Base-by-base conservation (phyloP, 129 eudicot species). In the Lactuca saligna region DNA sequence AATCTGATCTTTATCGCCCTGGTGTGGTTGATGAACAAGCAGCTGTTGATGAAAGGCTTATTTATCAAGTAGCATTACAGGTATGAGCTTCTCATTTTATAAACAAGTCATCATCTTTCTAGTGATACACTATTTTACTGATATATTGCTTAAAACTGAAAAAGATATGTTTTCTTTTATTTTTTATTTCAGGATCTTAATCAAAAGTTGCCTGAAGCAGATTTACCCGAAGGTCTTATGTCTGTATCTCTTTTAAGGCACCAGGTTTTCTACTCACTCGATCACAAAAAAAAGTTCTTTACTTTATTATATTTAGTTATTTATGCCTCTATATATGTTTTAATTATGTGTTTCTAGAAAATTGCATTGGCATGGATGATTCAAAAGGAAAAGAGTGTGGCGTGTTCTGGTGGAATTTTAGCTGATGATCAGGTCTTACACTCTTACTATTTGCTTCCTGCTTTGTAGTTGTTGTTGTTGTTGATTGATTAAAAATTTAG, bases 341-440 rank as follows among this genome's bases (percentile, higher is more conserved):
- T 11, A 53, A 44, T 79, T 57, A 35, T 66, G 38, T 78, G 25
- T 60, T 61, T 41, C 78, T 69, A 93, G 99, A 93, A 82, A 87
- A 89, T 89, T 73, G 99, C 99, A 8, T 84, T 93, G 82, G 82
- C 81, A 2, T 93, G 99, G 99, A 87, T 93, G 99, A 81, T 83
- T 63, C 71, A 82, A 50, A 89, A 89, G 80, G 99, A 93, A 87
- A 63, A 46, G 57, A 82, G 87, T 73, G 55, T 63, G 9, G 79
- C 76, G 56, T 93, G 97, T 72, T 71, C 80, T 67, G 99, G 99
- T 78, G 97, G 97, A 54, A 83, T 93, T 76, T 84, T 93, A 67
- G 99, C 99, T 53, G 99, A 93, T 78, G 99, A 89, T 67, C 99
- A 93, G 95, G 96, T 88, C 11, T 42, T 39, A 50, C 63, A 93